Conservation (phyloP, 495 filamentous ascomycete species). For the Pseudomonodictys pantanalensis region DNA sequence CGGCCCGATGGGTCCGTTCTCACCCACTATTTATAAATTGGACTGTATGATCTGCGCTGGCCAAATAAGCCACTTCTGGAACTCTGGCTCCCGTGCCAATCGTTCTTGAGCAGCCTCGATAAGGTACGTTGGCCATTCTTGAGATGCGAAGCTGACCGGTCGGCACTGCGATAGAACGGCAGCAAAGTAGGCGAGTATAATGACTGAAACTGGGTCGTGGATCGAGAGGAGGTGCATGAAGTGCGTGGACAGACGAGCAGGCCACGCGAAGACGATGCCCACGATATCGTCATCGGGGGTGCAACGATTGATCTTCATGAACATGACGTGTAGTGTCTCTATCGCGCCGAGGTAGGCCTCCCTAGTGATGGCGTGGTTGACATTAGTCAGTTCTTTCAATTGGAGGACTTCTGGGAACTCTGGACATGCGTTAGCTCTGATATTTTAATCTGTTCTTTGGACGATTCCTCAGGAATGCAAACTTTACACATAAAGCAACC, state of each 20-base stretch:
- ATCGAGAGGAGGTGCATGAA: constrained; percentile 1
- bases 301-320: background rate
- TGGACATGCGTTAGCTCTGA: background rate
- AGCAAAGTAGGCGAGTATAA: constrained; percentile 9
- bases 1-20: too few species aligned
- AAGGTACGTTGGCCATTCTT: constrained; percentile 18
- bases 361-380: background rate
- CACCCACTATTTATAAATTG: too few species aligned
- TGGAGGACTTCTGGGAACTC: background rate
- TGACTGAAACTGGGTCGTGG: constrained; percentile 5
- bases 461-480: too few species aligned
- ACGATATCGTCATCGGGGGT: background rate
- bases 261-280: background rate
- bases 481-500: background rate
- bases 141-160: background rate
- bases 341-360: constrained; percentile 1
- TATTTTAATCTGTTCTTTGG: background rate
- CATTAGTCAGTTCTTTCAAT: constrained; percentile 6
- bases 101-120: background rate
- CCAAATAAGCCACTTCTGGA: constrained; percentile 11
- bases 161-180: background rate
- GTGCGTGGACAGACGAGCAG: background rate
- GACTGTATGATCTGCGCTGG: too few species aligned
- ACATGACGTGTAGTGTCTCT: constrained; percentile 6
- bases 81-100: background rate